These are phyloP conservation scores for Buddleja alternifolia DNA, from an alignment of 257 asterid genomes.

Conservation along the genomic window DNA sequence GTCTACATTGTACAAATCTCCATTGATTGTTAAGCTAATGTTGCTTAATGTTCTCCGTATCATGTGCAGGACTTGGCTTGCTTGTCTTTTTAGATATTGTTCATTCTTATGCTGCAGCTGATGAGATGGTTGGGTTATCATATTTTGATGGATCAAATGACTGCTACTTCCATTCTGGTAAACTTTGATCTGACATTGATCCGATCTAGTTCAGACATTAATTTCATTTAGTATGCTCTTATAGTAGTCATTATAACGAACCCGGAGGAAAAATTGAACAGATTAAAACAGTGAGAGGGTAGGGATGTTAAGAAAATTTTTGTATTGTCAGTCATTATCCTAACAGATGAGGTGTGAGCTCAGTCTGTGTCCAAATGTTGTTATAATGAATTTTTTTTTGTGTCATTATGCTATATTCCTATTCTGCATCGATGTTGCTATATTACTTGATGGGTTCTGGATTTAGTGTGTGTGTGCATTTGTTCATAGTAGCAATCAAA, in stretches of 20 bases:
- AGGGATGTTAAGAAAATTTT: not conserved
- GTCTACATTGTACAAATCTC: conserved; percentile 23
- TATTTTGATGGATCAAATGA: conserved; percentile 97
- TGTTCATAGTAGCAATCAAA: not conserved
- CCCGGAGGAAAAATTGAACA: not conserved
- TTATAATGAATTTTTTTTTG: conserved; percentile 3
- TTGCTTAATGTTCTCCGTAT: conserved; percentile 20
- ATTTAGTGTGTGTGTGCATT: conserved; percentile 9
- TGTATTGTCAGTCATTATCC: not conserved
- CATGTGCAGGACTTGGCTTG: conserved; percentile 78
- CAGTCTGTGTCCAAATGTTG: conserved; percentile 13
- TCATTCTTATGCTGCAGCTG: conserved; percentile 98
- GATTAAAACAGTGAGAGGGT: not conserved
- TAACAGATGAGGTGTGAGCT: not conserved
- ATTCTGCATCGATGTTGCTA: conserved; percentile 12
- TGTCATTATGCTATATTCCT: conserved; percentile 11
- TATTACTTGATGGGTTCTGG: conserved; percentile 6
- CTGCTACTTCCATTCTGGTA: conserved; percentile 96
- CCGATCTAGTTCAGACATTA: conserved; percentile 15
- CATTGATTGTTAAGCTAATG: conserved; percentile 1
- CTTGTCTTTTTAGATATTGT: conserved; percentile 86
- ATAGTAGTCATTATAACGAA: conserved; percentile 1
- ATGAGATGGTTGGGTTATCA: conserved; percentile 94
- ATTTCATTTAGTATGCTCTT: conserved; percentile 15
- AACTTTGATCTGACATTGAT: conserved; percentile 3